A percentile compares a stretch with the other conserved stretches of the same genome.
These are phyloP conservation scores for Penicillium brevicompactum DNA, from an alignment of 2,329 filamentous ascomycete genomes.

Conservation along the genomic window DNA sequence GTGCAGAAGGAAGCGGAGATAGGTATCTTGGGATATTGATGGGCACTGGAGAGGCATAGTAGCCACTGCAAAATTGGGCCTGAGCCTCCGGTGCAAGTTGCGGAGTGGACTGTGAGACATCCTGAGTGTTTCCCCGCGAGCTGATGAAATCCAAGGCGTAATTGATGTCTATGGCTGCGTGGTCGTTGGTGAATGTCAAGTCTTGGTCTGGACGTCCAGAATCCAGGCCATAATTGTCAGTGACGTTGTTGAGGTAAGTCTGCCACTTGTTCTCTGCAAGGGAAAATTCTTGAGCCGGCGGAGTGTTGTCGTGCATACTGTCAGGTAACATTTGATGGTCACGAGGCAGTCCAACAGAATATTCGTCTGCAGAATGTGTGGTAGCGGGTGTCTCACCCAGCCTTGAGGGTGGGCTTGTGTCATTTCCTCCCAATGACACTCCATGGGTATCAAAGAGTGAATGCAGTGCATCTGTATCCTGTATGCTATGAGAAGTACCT, in stretches of 20 bases:
- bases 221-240: conserved; percentile 67
- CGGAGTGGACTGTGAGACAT: conserved; percentile 4
- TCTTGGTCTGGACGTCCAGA: conserved; percentile 70
- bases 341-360: neutral
- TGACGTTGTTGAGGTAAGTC: conserved; percentile 35
- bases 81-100: conserved; percentile 5
- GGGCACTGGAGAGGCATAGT: conserved; percentile 69
- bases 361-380: conserved; percentile 3
- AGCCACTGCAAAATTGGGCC: conserved; percentile 60
- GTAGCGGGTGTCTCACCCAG: neutral
- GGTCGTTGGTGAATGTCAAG: conserved; percentile 70
- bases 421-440: neutral
- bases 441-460: conserved; percentile 13
- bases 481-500: neutral
- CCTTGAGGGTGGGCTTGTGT: conserved; percentile 2
- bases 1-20: conserved; percentile 57
- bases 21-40: conserved; percentile 64
- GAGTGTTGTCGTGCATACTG: conserved; percentile 8
- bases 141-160: conserved; percentile 41
- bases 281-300: conserved; percentile 11
- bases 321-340: conserved; percentile 3
- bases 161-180: conserved; percentile 61
- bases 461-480: conserved; percentile 1
- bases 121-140: conserved; percentile 13
- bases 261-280: conserved; percentile 34